Evolutionary conservation across 192 early-diverging fungal species (phyloP).

Genomic region (Rhizoclosmatium sp.): DNA sequence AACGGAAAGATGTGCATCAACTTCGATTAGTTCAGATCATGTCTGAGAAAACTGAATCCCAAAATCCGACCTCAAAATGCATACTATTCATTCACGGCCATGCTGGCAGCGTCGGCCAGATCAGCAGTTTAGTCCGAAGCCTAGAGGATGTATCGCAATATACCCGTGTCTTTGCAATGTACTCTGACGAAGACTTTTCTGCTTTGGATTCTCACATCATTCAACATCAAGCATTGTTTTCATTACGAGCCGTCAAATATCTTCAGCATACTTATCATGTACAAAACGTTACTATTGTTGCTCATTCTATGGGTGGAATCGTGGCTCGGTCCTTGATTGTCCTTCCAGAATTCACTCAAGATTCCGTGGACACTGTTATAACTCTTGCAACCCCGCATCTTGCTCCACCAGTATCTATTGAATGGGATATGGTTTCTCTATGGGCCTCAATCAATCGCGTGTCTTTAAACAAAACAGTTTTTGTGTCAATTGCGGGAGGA

Average conservation of each 20-base stretch:
- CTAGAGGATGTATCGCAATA: conserved; percentile 32
- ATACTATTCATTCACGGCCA: conserved; percentile 95
- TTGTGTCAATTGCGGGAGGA: conserved; percentile 92
- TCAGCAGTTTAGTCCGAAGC: conserved; percentile 82
- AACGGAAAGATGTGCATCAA: neutral
- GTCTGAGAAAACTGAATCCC: neutral
- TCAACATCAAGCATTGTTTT: conserved; percentile 83
- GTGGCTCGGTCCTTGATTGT: conserved; percentile 83
- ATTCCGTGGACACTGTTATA: conserved; percentile 81
- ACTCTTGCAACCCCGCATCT: conserved; percentile 90
- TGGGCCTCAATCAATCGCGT: conserved; percentile 73
- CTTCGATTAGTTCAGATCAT: neutral
- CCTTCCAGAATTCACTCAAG: conserved; percentile 72
- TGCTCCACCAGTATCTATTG: conserved; percentile 79
- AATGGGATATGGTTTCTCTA: conserved; percentile 60
- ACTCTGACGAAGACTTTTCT: conserved; percentile 90
- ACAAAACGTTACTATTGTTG: conserved; percentile 79
- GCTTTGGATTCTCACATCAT: conserved; percentile 86
- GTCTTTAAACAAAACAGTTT: conserved; percentile 57
- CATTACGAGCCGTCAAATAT: conserved; percentile 44
- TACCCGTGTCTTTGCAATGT: conserved; percentile 55
- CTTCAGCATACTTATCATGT: conserved; percentile 47
- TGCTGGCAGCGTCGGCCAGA: conserved; percentile 91
- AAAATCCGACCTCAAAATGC: conserved; percentile 36
- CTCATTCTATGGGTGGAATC: conserved; percentile 97